Evolutionary conservation across 1,284 basidiomycete genomes (phyloP).

Genomic region (Malassezia sympodialis): DNA sequence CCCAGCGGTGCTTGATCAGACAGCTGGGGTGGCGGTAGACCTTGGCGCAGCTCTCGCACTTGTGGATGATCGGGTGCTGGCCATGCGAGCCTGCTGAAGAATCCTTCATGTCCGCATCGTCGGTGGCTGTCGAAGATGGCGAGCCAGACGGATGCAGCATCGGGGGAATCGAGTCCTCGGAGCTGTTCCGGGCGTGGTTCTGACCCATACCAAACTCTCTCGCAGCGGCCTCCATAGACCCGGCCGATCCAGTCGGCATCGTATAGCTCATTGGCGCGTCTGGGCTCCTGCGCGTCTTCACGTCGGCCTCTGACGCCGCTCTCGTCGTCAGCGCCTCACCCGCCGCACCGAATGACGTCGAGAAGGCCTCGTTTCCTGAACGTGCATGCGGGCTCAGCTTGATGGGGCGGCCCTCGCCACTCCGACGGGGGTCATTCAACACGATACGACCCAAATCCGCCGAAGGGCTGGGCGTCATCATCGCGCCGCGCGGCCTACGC

Average conservation of each 20-base stretch:
- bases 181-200: slow-evolving; percentile 11
- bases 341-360: slow-evolving; percentile 43
- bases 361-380: slow-evolving; percentile 10
- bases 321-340: slow-evolving; percentile 30
- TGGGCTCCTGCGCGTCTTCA: neutral
- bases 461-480: neutral
- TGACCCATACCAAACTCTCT: slow-evolving; percentile 47
- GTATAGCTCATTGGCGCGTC: slow-evolving; percentile 18
- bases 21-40: slow-evolving; percentile 89
- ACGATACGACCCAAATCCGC: slow-evolving; percentile 13
- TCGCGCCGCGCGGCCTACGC: neutral
- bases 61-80: slow-evolving; percentile 56
- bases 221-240: slow-evolving; percentile 54
- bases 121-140: neutral
- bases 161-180: slow-evolving; percentile 22
- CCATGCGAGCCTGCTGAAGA: neutral
- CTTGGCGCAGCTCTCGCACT: slow-evolving; percentile 68
- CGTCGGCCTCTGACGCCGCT: slow-evolving; percentile 40
- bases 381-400: neutral
- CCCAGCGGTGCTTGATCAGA: slow-evolving; percentile 93
- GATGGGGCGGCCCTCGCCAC: neutral
- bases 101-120: slow-evolving; percentile 11
- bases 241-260: slow-evolving; percentile 51
- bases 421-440: slow-evolving; percentile 1
- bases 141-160: neutral